phyloP scores from a whole-genome alignment of 495 filamentous ascomycete genomes.

The Pseudevernia furfuracea region DNA sequence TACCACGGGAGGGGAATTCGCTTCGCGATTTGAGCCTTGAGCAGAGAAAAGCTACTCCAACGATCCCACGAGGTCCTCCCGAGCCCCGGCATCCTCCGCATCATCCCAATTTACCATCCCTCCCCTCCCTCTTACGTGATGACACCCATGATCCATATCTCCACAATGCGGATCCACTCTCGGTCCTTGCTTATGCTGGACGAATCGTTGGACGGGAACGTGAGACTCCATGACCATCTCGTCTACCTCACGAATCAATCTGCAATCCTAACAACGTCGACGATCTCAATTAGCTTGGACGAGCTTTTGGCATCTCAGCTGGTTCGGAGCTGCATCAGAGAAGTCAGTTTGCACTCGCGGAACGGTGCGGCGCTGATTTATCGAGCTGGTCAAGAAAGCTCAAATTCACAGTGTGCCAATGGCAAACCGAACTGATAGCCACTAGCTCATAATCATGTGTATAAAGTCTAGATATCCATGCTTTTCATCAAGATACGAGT shows the following conservation, averaged over 20 bases:
- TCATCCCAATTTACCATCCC: constrained; percentile 1
- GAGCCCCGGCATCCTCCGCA: constrained; percentile 10
- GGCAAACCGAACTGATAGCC: background rate
- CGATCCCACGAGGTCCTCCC: constrained; percentile 1
- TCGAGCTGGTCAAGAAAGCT: background rate
- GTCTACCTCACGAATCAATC: background rate
- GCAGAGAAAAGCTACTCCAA: constrained; percentile 5
- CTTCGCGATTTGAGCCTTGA: constrained; percentile 13
- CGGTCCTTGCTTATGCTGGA: constrained; percentile 24
- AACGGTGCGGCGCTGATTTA: background rate
- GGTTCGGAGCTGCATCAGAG: background rate
- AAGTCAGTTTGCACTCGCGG: background rate
- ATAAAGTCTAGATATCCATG: background rate
- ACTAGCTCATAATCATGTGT: background rate
- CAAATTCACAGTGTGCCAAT: background rate
- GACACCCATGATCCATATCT: constrained; percentile 4
- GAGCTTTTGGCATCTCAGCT: background rate
- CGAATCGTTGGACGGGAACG: constrained; percentile 10
- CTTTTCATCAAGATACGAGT: background rate
- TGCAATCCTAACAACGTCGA: background rate
- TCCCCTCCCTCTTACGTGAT: constrained; percentile 10
- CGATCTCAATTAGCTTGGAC: background rate
- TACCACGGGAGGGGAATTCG: constrained; percentile 7
- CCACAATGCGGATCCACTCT: constrained; percentile 19
- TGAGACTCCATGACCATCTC: constrained; percentile 2